Conservation (phyloP, 495 filamentous ascomycete genomes). For the Aspergillus avenaceus region DNA sequence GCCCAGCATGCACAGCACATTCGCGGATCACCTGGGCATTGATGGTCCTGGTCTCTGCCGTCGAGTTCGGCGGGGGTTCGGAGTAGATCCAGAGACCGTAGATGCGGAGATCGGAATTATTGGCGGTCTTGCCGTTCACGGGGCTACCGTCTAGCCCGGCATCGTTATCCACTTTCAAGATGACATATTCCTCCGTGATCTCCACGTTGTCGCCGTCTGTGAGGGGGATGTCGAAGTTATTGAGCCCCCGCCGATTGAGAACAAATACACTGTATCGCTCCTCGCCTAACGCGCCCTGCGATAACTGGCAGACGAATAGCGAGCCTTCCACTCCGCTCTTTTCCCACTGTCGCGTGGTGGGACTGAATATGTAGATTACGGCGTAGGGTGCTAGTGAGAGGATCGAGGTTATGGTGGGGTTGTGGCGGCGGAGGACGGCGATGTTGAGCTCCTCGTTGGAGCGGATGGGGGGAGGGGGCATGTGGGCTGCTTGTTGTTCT, state of each 20-base stretch:
- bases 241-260: conserved; percentile 56
- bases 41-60: conserved; percentile 44
- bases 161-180: conserved; percentile 43
- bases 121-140: conserved; percentile 6
- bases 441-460: conserved; percentile 81
- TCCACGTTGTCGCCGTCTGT: conserved; percentile 52
- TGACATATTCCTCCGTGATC: conserved; percentile 58
- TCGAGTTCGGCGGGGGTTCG: conserved; percentile 51
- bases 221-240: conserved; percentile 54
- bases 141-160: background rate
- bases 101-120: conserved; percentile 28
- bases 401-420: conserved; percentile 61
- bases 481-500: conserved; percentile 21
- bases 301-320: conserved; percentile 71
- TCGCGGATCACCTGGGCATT: conserved; percentile 51
- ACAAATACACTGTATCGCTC: conserved; percentile 58
- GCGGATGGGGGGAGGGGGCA: conserved; percentile 45
- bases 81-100: conserved; percentile 65
- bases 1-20: conserved; percentile 48
- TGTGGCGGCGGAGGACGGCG: conserved; percentile 69
- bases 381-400: conserved; percentile 72
- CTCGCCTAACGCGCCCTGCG: conserved; percentile 34
- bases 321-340: conserved; percentile 74
- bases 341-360: conserved; percentile 62
- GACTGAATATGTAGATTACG: conserved; percentile 72